Conservation (phyloP, 169 alveolate genomes). For the Plasmodium coatneyi region DNA sequence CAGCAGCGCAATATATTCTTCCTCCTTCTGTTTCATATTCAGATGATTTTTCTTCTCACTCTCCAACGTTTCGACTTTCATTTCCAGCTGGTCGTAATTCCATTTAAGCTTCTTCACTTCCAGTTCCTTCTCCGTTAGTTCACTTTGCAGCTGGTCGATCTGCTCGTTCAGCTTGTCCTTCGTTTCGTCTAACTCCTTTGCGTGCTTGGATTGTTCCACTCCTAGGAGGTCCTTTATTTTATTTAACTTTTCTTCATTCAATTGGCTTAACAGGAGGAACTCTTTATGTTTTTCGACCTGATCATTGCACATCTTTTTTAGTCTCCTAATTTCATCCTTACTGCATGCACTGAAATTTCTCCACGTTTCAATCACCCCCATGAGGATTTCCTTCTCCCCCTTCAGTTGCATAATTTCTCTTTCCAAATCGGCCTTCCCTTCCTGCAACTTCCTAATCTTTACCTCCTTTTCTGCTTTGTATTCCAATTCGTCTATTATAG, state of each 20-base stretch:
- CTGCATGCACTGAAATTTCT: conserved; percentile 28
- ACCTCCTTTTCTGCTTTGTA: conserved; percentile 1
- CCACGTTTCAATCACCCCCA: conserved; percentile 43
- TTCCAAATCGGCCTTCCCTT: conserved; percentile 5
- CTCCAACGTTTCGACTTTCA: neutral
- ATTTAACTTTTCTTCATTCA: conserved; percentile 38
- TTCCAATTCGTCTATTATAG: neutral
- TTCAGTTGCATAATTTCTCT: neutral
- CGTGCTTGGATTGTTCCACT: conserved; percentile 30
- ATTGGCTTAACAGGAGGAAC: conserved; percentile 15
- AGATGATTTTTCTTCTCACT: conserved; percentile 11
- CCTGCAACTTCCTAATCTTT: neutral
- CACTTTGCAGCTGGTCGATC: neutral
- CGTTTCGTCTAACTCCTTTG: conserved; percentile 12
- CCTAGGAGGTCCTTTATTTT: neutral
- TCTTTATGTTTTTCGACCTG: conserved; percentile 62
- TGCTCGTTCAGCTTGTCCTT: neutral
- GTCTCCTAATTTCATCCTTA: conserved; percentile 29
- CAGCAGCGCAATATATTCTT: conserved; percentile 6
- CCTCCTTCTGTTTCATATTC: conserved; percentile 36
- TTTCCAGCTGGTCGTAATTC: conserved; percentile 1
- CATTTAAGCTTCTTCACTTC: conserved; percentile 8
- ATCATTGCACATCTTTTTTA: conserved; percentile 32
- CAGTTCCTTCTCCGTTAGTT: conserved; percentile 13
- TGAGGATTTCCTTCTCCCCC: conserved; percentile 49